A percentile compares a stretch with the other conserved stretches of the same genome.
These are phyloP conservation scores for Oemleria cerasiformis DNA, from an alignment of 306 rosid species.

Conservation along the genomic window DNA sequence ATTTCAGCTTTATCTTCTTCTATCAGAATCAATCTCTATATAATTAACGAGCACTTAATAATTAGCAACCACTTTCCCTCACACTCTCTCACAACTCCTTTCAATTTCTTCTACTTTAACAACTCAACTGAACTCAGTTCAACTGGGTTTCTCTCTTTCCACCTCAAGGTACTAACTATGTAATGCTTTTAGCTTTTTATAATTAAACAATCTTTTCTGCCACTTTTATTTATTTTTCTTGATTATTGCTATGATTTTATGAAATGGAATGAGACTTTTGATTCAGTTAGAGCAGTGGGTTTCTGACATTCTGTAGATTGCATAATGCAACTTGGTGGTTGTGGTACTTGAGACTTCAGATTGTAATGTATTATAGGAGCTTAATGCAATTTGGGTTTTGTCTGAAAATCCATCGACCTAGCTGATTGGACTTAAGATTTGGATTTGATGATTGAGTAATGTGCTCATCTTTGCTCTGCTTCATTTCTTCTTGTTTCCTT, in stretches of 20 bases:
- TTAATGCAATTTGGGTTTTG: neutral
- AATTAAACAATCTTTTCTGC: no score
- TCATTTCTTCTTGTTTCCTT: neutral
- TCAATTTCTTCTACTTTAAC: no score
- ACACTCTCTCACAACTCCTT: no score
- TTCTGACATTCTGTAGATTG: neutral
- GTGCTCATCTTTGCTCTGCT: neutral
- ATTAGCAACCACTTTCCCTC: neutral
- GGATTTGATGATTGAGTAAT: neutral
- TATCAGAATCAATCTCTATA: neutral
- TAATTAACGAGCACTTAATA: neutral
- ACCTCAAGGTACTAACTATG: no score
- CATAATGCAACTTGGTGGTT: neutral
- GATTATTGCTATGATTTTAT: no score
- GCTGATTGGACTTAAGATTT: neutral
- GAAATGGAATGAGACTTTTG: no score
- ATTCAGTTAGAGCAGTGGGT: no score
- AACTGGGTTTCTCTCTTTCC: no score
- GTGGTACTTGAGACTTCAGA: neutral
- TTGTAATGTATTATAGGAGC: neutral
- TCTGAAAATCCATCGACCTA: neutral
- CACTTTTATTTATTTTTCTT: no score
- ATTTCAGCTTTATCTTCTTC: neutral
- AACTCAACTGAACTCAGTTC: no score
- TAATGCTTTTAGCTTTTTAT: no score